phyloP scores from a whole-genome alignment of 1,284 basidiomycete species.

The Takashimella koratensis region DNA sequence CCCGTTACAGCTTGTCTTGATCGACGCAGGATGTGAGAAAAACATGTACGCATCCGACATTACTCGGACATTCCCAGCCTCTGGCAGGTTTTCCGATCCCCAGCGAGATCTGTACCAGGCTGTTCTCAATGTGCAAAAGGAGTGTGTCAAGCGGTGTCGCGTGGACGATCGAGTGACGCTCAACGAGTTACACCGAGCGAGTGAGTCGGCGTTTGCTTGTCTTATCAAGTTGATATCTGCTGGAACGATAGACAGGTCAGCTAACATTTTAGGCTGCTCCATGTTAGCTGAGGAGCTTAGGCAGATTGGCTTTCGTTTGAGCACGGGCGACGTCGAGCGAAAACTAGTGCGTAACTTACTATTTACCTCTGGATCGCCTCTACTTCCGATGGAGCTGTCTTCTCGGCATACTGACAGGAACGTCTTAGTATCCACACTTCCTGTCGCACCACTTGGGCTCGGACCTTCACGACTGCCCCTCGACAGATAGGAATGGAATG shows the following conservation, averaged over 20 bases:
- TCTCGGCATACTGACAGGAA: not conserved
- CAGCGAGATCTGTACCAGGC: slow-evolving; percentile 83
- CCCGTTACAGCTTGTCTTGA: slow-evolving; percentile 58
- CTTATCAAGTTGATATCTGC: too few species aligned
- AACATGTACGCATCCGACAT: slow-evolving; percentile 95
- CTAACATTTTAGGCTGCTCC: slow-evolving; percentile 57
- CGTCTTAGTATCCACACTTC: slow-evolving; percentile 72
- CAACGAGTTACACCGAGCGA: slow-evolving; percentile 73
- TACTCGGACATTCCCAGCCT: slow-evolving; percentile 86
- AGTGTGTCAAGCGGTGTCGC: slow-evolving; percentile 50
- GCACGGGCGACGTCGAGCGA: slow-evolving; percentile 65
- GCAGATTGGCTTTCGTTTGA: slow-evolving; percentile 74
- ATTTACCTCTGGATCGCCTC: not conserved
- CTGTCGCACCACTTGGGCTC: slow-evolving; percentile 55
- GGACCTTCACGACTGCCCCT: slow-evolving; percentile 54
- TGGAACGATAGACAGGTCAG: not conserved
- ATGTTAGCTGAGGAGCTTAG: slow-evolving; percentile 69
- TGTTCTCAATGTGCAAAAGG: slow-evolving; percentile 54
- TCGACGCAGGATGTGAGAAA: slow-evolving; percentile 88
- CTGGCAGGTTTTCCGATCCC: slow-evolving; percentile 70
- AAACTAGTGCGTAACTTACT: slow-evolving; percentile 61
- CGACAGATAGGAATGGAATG: slow-evolving; percentile 43
- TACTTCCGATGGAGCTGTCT: not conserved
- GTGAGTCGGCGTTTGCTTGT: slow-evolving; percentile 20
- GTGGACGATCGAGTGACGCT: slow-evolving; percentile 59